Evolutionary conservation across 306 rosid species (phyloP).

Genomic region (Medicago lupulina): DNA sequence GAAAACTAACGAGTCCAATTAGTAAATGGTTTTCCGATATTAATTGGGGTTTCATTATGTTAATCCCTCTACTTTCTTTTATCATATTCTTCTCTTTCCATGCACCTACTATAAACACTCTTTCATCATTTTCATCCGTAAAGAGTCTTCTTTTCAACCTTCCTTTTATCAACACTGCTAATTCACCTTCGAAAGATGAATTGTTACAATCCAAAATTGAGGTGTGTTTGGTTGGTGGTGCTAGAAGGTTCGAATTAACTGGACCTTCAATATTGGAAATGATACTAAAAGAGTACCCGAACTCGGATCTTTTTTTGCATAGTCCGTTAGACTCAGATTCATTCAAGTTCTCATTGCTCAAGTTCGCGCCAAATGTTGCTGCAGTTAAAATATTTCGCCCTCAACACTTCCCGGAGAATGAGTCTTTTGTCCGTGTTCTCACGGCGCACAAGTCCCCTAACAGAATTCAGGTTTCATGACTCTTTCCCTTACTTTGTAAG

Average conservation of each 20-base stretch:
- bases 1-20: constrained; percentile 39
- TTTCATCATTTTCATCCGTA: no score
- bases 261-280: constrained; percentile 81
- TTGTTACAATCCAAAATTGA: constrained; percentile 74
- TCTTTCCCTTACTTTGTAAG: neutral
- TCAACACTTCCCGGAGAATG: constrained; percentile 61
- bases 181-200: constrained; percentile 43
- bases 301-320: constrained; percentile 82
- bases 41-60: constrained; percentile 58
- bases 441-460: constrained; percentile 77
- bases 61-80: constrained; percentile 57
- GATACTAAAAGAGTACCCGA: constrained; percentile 68
- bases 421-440: constrained; percentile 68
- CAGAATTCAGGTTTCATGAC: constrained; percentile 78
- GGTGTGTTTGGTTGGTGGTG: constrained; percentile 92
- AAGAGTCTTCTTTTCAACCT: constrained; percentile 16
- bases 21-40: constrained; percentile 45
- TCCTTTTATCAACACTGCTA: neutral
- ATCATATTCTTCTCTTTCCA: constrained; percentile 51
- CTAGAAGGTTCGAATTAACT: constrained; percentile 87
- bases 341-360: constrained; percentile 74
- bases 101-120: no score
- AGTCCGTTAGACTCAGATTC: constrained; percentile 68
- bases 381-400: constrained; percentile 68
- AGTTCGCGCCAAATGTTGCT: constrained; percentile 63